phyloP scores from a whole-genome alignment of 2,329 filamentous ascomycete genomes.

The Diaporthe amygdali region DNA sequence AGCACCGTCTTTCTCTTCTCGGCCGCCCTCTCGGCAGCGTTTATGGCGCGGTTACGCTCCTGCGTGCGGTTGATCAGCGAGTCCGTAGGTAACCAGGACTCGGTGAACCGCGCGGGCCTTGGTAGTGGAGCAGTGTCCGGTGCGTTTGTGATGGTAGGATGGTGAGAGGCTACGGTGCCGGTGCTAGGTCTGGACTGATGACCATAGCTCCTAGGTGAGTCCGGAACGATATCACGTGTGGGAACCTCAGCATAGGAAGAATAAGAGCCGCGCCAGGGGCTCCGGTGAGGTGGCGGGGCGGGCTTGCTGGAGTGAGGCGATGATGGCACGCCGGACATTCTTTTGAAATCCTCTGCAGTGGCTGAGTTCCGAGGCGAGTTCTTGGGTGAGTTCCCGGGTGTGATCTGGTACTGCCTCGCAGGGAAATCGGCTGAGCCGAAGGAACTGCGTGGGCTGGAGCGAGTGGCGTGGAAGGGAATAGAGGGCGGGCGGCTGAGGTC shows the following conservation, averaged over 20 bases:
- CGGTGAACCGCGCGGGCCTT: conserved; percentile 54
- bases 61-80: conserved; percentile 60
- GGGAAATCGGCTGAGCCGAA: conserved; percentile 60
- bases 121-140: conserved; percentile 36
- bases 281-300: conserved; percentile 8
- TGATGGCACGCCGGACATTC: conserved; percentile 45
- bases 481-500: conserved; percentile 54
- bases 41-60: conserved; percentile 52
- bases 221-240: conserved; percentile 20
- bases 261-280: conserved; percentile 46
- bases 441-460: conserved; percentile 57
- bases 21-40: conserved; percentile 36
- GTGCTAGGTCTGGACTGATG: conserved; percentile 35
- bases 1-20: conserved; percentile 37
- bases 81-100: conserved; percentile 60
- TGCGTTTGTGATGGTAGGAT: conserved; percentile 18
- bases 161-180: conserved; percentile 31
- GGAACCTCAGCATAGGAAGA: conserved; percentile 50
- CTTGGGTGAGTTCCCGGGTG: conserved; percentile 37
- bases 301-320: conserved; percentile 11
- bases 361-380: conserved; percentile 47
- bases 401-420: conserved; percentile 59
- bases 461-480: conserved; percentile 82
- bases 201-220: conserved; percentile 34
- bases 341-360: conserved; percentile 50